These are phyloP conservation scores for Scenedesmus sp. DNA, from an alignment of 163 green algal genomes.

Conservation along the genomic window DNA sequence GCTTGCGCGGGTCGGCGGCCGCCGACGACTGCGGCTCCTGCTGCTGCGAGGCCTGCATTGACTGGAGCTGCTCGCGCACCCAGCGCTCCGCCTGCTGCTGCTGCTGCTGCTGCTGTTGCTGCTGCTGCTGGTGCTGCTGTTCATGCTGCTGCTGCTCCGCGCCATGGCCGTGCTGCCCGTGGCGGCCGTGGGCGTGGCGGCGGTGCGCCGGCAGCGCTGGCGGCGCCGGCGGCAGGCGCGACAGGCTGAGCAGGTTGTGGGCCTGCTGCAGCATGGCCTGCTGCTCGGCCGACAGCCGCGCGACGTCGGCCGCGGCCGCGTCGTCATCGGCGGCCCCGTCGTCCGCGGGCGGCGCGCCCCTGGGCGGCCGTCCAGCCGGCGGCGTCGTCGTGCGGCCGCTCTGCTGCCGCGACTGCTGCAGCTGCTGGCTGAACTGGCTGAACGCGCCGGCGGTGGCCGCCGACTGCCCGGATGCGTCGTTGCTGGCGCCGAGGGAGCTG, in stretches of 20 bases:
- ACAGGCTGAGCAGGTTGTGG: constrained; percentile 25
- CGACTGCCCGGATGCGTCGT: constrained; percentile 23
- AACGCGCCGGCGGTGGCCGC: not conserved
- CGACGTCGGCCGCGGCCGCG: not conserved
- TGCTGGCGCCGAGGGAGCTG: constrained; percentile 4
- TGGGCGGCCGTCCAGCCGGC: not conserved
- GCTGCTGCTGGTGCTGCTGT: constrained; percentile 14
- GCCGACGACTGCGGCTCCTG: no score
- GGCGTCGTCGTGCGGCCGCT: not conserved
- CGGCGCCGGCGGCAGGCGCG: not conserved
- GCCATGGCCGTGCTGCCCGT: not conserved
- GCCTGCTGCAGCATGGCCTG: constrained; percentile 28
- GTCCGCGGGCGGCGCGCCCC: not conserved
- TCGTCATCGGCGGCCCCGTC: no score
- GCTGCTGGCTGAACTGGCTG: constrained; percentile 1
- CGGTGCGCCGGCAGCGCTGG: not conserved
- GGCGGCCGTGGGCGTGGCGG: no score
- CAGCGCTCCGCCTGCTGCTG: no score
- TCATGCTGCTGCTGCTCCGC: constrained; percentile 39
- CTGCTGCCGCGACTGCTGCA: not conserved
- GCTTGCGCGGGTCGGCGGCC: not conserved
- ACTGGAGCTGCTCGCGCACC: no score
- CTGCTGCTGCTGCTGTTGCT: constrained; percentile 11
- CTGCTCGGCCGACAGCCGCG: not conserved
- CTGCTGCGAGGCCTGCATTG: no score